These are phyloP conservation scores for Colletotrichum liriopes DNA, from an alignment of 2,329 filamentous ascomycete species.

Conservation along the genomic window DNA sequence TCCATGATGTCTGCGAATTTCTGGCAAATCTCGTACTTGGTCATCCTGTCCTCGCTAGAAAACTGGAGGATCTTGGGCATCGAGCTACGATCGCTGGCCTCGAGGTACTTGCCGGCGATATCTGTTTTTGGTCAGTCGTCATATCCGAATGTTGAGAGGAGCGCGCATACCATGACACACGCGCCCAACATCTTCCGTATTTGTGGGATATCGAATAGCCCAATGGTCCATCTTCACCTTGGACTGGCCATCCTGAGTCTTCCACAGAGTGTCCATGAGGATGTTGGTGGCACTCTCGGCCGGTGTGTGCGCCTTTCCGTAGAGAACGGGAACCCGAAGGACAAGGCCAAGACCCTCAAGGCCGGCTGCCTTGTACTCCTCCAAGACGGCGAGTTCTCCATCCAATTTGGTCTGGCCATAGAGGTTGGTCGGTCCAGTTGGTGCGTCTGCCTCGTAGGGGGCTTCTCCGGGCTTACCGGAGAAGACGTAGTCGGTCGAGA, in stretches of 20 bases:
- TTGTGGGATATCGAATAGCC: conserved; percentile 87
- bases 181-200: conserved; percentile 87
- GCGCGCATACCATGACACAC: conserved; percentile 75
- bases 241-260: conserved; percentile 75
- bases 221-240: conserved; percentile 88
- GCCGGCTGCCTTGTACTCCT: conserved; percentile 65
- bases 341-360: conserved; percentile 75
- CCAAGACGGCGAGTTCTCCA: conserved; percentile 76
- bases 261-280: conserved; percentile 83
- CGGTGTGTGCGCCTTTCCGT: conserved; percentile 80
- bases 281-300: conserved; percentile 88
- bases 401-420: conserved; percentile 77
- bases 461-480: conserved; percentile 83
- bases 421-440: conserved; percentile 81
- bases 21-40: conserved; percentile 91
- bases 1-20: conserved; percentile 85
- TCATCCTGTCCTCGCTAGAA: conserved; percentile 87
- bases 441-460: conserved; percentile 79
- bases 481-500: conserved; percentile 89
- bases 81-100: conserved; percentile 60
- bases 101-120: conserved; percentile 78
- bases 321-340: conserved; percentile 86
- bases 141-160: neutral
- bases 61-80: conserved; percentile 86
- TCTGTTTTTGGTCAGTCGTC: conserved; percentile 63